phyloP scores from a whole-genome alignment of 2,329 filamentous ascomycete genomes.

The Colletotrichum filicis region DNA sequence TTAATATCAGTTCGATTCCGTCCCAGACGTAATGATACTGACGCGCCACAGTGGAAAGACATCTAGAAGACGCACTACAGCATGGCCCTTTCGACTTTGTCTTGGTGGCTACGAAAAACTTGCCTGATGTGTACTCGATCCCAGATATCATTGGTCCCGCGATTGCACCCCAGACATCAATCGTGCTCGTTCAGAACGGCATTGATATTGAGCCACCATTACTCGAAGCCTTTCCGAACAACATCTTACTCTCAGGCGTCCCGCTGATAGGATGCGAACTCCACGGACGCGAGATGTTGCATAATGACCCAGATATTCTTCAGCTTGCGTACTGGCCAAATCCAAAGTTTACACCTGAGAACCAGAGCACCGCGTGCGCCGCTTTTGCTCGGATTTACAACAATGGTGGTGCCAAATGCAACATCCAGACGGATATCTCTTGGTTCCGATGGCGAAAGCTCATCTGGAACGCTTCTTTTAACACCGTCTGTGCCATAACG shows the following conservation, averaged over 20 bases:
- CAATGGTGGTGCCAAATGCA: not conserved
- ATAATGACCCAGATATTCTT: not conserved
- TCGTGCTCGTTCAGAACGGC: too few relatives aligned
- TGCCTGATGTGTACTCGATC: too few relatives aligned
- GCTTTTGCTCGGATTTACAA: not conserved
- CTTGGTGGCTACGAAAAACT: too few relatives aligned
- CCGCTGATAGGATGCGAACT: not conserved
- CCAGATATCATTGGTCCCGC: too few relatives aligned
- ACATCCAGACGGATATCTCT: not conserved
- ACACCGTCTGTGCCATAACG: not conserved
- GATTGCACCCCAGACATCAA: too few relatives aligned
- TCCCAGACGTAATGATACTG: too few relatives aligned
- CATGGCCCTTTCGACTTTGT: too few relatives aligned
- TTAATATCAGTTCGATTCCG: too few relatives aligned
- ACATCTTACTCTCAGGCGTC: not conserved
- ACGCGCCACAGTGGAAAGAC: too few relatives aligned
- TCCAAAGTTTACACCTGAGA: not conserved
- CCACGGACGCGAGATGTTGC: not conserved
- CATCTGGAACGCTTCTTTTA: not conserved
- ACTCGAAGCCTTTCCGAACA: too few relatives aligned
- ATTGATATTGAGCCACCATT: too few relatives aligned
- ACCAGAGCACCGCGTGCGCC: not conserved
- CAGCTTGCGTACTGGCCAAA: not conserved
- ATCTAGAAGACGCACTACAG: too few relatives aligned
- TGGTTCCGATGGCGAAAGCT: not conserved